Evolutionary conservation across 345 rosid genomes (phyloP), one percentile per base, ranked within the genome.

Genomic region (Raphanus sativus): DNA sequence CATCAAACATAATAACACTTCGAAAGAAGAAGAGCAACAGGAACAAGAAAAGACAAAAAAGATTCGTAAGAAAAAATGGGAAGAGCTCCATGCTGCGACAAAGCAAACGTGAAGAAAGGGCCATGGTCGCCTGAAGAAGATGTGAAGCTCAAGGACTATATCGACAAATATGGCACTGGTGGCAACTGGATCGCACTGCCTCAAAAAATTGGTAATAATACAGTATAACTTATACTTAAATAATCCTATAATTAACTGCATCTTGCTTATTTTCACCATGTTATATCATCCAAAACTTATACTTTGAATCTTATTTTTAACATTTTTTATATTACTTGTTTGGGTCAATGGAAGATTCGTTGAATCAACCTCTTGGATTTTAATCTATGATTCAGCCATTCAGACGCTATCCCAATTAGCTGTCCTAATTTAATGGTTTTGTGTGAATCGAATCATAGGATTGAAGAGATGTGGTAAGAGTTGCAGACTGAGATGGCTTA

Each of bases 121-220:
- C 98, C 98, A 45, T 94, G 98, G 98, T 89, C 98, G 29, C 93
- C 98, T 16, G 98, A 94, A 83, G 98, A 94, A 61, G 98, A 94
- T 84, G 90, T 84, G 24, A 94, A 84, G 86, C 98, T 94, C 72
- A 94, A 94, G 81, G 94, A 88, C 73, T 91, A 89, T 50, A 94
- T 94, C 71, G 94, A 94, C 45, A 81, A 83, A 28, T 70, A 81
- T 75, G 98, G 98, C 10, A 94, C 97, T 42, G 98, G 98, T 48
- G 91, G 91, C 77, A 94, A 94, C 73, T 94, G 98, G 98, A 94
- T 94, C 78, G 97, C 98, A 28, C 97, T 94, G 67, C 97, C 98
- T 74, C 97, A 94, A 73, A 94, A 94, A 80, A 86, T 91, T 77
- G 98, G 98, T 94, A 90, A 32, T 25, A 38, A 8, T 40, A 13